Evolutionary conservation across 2,329 filamentous ascomycete species (phyloP).

Genomic region (Phyllosticta capitalensis): DNA sequence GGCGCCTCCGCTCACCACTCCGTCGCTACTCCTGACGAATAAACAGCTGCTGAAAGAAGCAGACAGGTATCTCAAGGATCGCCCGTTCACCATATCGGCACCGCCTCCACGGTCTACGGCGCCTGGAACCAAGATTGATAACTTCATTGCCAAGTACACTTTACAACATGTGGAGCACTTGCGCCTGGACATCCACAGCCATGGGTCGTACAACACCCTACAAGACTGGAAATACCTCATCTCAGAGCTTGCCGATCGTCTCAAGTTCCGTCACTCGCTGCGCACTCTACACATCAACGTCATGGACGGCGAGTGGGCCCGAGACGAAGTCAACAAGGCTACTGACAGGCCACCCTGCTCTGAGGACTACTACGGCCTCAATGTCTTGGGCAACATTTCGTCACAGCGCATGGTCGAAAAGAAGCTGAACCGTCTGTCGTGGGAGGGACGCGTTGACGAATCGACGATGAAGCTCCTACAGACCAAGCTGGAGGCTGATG

Average conservation of each 20-base stretch:
- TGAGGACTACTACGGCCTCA: slow-evolving; percentile 1
- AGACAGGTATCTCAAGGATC: not conserved
- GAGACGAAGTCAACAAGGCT: not conserved
- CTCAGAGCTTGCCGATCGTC: not conserved
- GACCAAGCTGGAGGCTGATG: not conserved
- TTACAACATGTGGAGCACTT: slow-evolving; percentile 1
- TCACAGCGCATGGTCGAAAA: not conserved
- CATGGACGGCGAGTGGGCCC: not conserved
- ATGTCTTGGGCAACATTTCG: not conserved
- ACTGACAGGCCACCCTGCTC: not conserved
- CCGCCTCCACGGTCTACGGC: slow-evolving; percentile 3
- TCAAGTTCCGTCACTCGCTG: not conserved
- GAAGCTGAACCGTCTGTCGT: not conserved
- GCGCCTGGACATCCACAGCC: not conserved
- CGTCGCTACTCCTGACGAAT: not conserved
- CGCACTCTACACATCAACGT: slow-evolving; percentile 1
- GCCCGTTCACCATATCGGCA: not conserved
- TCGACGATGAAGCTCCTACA: not conserved
- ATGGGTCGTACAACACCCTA: not conserved
- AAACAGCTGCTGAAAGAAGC: not conserved
- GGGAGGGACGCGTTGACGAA: not conserved
- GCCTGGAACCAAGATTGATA: slow-evolving; percentile 4
- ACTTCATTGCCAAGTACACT: not conserved
- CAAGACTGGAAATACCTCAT: slow-evolving; percentile 1
- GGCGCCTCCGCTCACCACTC: not conserved